Percentiles rank a stretch among this genome's conserved stretches.
phyloP scores from a whole-genome alignment of 805 yeast genomes.

The Pichia ethanolica region DNA sequence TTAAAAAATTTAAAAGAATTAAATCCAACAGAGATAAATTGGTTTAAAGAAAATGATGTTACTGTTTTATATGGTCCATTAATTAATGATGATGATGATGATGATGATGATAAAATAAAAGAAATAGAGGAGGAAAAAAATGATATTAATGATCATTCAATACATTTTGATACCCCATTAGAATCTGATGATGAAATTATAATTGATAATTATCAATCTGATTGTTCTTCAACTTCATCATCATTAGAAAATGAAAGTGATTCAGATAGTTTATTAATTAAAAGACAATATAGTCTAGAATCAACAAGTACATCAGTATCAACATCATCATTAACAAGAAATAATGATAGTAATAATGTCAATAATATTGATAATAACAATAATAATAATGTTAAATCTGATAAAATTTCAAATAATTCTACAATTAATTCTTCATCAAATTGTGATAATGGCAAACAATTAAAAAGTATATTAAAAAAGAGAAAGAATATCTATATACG shows the following conservation, averaged over 20 bases:
- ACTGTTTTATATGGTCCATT: conserved; percentile 50
- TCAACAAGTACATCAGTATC: conserved; percentile 1
- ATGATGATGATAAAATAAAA: too few relatives aligned
- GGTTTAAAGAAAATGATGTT: conserved; percentile 48
- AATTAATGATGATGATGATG: conserved; percentile 15
- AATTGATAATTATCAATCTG: neutral
- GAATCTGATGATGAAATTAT: neutral
- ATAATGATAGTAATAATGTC: too few relatives aligned
- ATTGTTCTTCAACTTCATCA: neutral
- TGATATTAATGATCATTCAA: neutral
- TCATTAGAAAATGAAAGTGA: conserved; percentile 2
- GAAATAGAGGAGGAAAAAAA: too few relatives aligned
- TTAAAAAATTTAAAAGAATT: conserved; percentile 45
- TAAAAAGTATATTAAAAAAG: conserved; percentile 6
- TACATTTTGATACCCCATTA: neutral
- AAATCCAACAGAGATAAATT: conserved; percentile 40
- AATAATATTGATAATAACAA: too few relatives aligned
- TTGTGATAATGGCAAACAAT: neutral
- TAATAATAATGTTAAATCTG: too few relatives aligned
- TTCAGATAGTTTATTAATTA: conserved; percentile 1
- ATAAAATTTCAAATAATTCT: too few relatives aligned
- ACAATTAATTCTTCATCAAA: neutral
- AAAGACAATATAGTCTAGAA: conserved; percentile 1
- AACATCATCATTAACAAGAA: too few relatives aligned
- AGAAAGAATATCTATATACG: neutral